A percentile compares a stretch with the other conserved stretches of the same genome.
Evolutionary conservation across 2,329 filamentous ascomycete genomes (phyloP).

Genomic region (Raffaelea albimanens): DNA sequence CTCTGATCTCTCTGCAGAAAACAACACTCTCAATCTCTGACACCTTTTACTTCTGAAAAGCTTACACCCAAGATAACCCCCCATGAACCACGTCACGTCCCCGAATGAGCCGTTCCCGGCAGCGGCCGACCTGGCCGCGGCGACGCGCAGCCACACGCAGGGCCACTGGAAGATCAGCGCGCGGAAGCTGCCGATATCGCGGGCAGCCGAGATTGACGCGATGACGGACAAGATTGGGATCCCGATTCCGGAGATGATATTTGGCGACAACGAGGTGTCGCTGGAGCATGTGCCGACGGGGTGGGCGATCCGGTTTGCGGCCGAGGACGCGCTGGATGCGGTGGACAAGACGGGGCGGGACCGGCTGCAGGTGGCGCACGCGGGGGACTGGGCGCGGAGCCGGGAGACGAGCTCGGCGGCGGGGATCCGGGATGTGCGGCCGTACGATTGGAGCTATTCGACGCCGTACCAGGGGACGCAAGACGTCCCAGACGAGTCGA

Average conservation of each 20-base stretch:
- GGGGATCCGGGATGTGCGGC: conserved; percentile 87
- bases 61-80: too few relatives aligned
- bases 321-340: conserved; percentile 75
- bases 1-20: not conserved
- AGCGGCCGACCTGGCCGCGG: conserved; percentile 36
- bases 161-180: conserved; percentile 66
- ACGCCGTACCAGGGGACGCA: conserved; percentile 73
- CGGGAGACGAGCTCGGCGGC: conserved; percentile 70
- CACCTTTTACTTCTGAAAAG: too few relatives aligned
- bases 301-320: conserved; percentile 75
- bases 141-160: conserved; percentile 49
- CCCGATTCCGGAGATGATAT: conserved; percentile 96
- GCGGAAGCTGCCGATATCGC: conserved; percentile 90
- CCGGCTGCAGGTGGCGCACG: conserved; percentile 92
- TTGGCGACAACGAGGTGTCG: conserved; percentile 81
- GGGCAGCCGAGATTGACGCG: conserved; percentile 78
- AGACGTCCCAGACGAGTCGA: conserved; percentile 1
- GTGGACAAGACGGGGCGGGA: conserved; percentile 89
- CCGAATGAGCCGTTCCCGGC: conserved; percentile 46
- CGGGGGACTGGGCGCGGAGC: conserved; percentile 66
- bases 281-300: conserved; percentile 64
- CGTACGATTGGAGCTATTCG: conserved; percentile 97
- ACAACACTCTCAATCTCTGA: not conserved
- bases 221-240: conserved; percentile 75
- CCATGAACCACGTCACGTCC: conserved; percentile 24